phyloP scores from a whole-genome alignment of 2,329 filamentous ascomycete species.

The Neofusicoccum ribis region DNA sequence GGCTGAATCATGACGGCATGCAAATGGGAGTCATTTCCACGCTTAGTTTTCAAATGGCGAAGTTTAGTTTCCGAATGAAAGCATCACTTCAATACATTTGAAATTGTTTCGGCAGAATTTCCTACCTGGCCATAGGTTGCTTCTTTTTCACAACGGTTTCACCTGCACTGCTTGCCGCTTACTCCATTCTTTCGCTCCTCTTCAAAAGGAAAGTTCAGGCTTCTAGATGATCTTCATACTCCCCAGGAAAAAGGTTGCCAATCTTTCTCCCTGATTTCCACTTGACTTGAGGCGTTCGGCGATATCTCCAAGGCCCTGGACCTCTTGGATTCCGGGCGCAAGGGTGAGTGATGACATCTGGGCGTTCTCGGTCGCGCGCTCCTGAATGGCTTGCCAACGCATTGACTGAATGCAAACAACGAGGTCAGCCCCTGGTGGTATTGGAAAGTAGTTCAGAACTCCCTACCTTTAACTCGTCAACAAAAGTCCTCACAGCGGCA shows the following conservation, averaged over 20 bases:
- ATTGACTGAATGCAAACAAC: not conserved
- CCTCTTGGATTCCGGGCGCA: not conserved
- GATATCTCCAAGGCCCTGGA: slow-evolving; percentile 16
- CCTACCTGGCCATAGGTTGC: no score
- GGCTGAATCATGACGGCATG: no score
- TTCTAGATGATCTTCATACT: slow-evolving; percentile 12
- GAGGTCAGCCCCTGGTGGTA: no score
- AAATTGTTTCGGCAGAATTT: no score
- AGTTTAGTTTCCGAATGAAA: no score
- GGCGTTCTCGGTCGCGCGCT: not conserved
- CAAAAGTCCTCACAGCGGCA: slow-evolving; percentile 6
- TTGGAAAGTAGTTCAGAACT: not conserved
- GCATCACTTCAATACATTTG: no score
- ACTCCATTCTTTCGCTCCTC: no score
- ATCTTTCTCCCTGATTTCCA: not conserved
- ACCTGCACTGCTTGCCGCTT: no score
- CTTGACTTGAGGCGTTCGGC: slow-evolving; percentile 1
- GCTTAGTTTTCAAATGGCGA: no score
- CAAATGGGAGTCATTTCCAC: no score
- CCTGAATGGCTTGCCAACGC: slow-evolving; percentile 20
- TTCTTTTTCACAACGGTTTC: no score
- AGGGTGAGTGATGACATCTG: not conserved
- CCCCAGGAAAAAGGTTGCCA: slow-evolving; percentile 14
- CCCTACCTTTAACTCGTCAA: slow-evolving; percentile 17
- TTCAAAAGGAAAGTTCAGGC: no score